Percentiles rank a stretch among this genome's conserved stretches.
phyloP scores from a whole-genome alignment of 2,329 filamentous ascomycete species.

The Sarocladiaceae sp. region DNA sequence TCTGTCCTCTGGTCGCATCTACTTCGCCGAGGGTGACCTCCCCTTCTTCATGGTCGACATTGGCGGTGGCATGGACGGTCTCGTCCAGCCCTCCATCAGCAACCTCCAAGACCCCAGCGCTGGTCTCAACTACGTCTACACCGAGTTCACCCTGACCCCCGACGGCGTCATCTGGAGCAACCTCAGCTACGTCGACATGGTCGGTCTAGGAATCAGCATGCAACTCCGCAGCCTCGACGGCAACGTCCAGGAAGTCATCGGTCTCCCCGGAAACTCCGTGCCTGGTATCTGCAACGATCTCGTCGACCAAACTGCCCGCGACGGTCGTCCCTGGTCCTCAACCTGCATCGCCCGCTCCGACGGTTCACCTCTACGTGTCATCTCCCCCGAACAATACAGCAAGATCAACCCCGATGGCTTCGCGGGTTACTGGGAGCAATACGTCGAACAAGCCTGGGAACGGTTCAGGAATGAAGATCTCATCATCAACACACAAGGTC shows the following conservation, averaged over 20 bases:
- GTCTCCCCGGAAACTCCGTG: slow-evolving; percentile 32
- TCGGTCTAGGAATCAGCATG: slow-evolving; percentile 48
- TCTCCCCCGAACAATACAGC: slow-evolving; percentile 39
- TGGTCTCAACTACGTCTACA: slow-evolving; percentile 43
- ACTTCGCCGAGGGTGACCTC: slow-evolving; percentile 38
- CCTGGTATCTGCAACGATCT: slow-evolving; percentile 36
- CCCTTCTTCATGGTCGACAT: slow-evolving; percentile 36
- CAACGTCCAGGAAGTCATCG: slow-evolving; percentile 32
- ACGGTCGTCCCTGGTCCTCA: slow-evolving; percentile 39
- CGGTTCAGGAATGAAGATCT: slow-evolving; percentile 33
- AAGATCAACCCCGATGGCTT: slow-evolving; percentile 30
- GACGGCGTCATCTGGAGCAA: slow-evolving; percentile 39
- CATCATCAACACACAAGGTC: slow-evolving; percentile 37
- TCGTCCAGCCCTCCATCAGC: slow-evolving; percentile 45
- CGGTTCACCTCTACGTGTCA: slow-evolving; percentile 33
- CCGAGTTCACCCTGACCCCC: slow-evolving; percentile 42
- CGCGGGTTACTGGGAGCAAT: slow-evolving; percentile 37
- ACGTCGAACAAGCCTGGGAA: slow-evolving; percentile 43
- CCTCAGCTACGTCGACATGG: slow-evolving; percentile 48
- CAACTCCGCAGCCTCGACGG: slow-evolving; percentile 32
- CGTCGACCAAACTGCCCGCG: slow-evolving; percentile 27
- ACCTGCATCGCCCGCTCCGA: slow-evolving; percentile 36
- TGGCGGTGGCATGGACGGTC: slow-evolving; percentile 22
- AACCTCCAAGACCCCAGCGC: slow-evolving; percentile 39
- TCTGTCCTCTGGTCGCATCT: slow-evolving; percentile 38